These are phyloP conservation scores for Diaporthe aspalathi DNA, from an alignment of 2,329 filamentous ascomycete genomes.

Conservation along the genomic window DNA sequence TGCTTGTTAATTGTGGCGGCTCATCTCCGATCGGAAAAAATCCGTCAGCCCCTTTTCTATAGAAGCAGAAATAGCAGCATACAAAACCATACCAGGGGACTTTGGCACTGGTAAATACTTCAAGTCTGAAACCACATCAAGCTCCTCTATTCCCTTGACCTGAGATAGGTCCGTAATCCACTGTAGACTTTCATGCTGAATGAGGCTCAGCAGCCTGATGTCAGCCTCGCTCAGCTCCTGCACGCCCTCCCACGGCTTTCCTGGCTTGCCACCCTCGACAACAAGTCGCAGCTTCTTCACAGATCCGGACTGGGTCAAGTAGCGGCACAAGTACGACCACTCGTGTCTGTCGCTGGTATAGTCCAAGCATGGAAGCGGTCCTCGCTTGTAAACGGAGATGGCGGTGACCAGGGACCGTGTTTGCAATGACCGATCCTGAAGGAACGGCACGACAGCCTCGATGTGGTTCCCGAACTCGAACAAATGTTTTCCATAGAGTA, in stretches of 20 bases:
- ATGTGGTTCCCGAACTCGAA: conserved; percentile 71
- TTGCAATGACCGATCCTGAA: conserved; percentile 64
- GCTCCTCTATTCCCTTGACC: conserved; percentile 59
- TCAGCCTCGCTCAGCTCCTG: conserved; percentile 58
- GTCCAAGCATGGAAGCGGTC: conserved; percentile 63
- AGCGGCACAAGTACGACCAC: conserved; percentile 65
- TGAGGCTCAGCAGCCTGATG: conserved; percentile 57
- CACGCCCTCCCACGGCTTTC: conserved; percentile 60
- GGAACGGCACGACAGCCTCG: conserved; percentile 68
- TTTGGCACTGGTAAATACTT: conserved; percentile 64
- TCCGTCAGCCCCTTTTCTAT: conserved; percentile 55
- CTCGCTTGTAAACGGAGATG: conserved; percentile 66
- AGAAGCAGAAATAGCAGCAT: conserved; percentile 69
- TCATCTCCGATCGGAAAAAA: conserved; percentile 33
- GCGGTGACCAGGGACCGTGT: conserved; percentile 60
- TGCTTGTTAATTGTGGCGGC: background rate
- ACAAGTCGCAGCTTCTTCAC: conserved; percentile 61
- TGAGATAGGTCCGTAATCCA: conserved; percentile 68
- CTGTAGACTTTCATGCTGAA: conserved; percentile 62
- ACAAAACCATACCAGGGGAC: conserved; percentile 66
- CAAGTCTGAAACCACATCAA: conserved; percentile 65
- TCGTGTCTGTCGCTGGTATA: conserved; percentile 62
- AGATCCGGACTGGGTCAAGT: conserved; percentile 52
- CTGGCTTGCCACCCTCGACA: conserved; percentile 65
- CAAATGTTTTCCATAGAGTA: conserved; percentile 66